Evolutionary conservation across 805 yeast genomes (phyloP).

Genomic region (Tetrapisispora pingtungensis): DNA sequence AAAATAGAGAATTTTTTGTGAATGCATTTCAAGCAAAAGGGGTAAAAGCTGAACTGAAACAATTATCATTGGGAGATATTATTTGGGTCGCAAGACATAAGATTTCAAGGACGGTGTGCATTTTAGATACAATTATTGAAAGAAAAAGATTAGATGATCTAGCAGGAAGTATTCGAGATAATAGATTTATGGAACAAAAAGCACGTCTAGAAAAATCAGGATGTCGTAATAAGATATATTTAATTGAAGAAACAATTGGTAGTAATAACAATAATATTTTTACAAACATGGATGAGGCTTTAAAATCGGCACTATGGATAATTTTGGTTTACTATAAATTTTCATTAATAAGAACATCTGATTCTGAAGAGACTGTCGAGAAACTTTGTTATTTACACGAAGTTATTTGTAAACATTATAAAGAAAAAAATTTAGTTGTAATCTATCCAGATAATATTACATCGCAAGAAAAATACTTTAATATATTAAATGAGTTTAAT

Average conservation of each 20-base stretch:
- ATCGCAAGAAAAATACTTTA: constrained; percentile 42
- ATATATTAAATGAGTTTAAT: constrained; percentile 35
- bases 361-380: constrained; percentile 63
- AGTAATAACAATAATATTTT: constrained; percentile 20
- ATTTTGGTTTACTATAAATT: constrained; percentile 58
- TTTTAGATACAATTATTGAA: constrained; percentile 77
- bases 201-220: constrained; percentile 61
- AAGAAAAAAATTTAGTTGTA: constrained; percentile 35
- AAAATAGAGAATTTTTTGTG: constrained; percentile 62
- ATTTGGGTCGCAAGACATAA: constrained; percentile 76
- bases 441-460: constrained; percentile 41
- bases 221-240: constrained; percentile 54
- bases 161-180: constrained; percentile 72
- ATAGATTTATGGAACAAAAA: constrained; percentile 83
- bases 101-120: constrained; percentile 47
- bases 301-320: constrained; percentile 67
- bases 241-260: constrained; percentile 64
- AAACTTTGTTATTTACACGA: constrained; percentile 34
- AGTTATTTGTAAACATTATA: constrained; percentile 39
- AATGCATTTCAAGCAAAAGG: constrained; percentile 41
- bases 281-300: constrained; percentile 45
- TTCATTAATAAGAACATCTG: constrained; percentile 55
- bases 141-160: constrained; percentile 85
- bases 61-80: constrained; percentile 78
- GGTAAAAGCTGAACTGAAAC: constrained; percentile 40